A percentile compares a stretch with the other conserved stretches of the same genome.
These are phyloP conservation scores for Sphaceloma murrayae DNA, from an alignment of 2,329 filamentous ascomycete species.

Conservation along the genomic window DNA sequence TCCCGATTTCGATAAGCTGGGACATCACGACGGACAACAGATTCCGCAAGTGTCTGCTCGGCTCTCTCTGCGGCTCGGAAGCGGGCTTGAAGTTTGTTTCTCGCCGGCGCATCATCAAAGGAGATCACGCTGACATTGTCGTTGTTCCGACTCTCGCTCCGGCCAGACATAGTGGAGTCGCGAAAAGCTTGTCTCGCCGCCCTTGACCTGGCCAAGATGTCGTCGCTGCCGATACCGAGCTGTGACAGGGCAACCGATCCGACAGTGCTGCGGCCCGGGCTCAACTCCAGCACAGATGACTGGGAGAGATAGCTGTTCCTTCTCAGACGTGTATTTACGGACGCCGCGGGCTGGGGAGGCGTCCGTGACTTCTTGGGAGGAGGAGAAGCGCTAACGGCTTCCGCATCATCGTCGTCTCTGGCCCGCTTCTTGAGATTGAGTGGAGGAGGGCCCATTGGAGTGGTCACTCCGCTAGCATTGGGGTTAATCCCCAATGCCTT, in stretches of 20 bases:
- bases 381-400: conserved; percentile 8
- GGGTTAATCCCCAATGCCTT: conserved; percentile 41
- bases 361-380: conserved; percentile 11
- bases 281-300: conserved; percentile 9
- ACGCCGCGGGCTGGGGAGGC: neutral
- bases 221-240: conserved; percentile 24
- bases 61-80: conserved; percentile 22
- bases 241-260: neutral
- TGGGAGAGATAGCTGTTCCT: conserved; percentile 2
- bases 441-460: conserved; percentile 18
- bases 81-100: conserved; percentile 24
- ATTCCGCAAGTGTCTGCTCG: conserved; percentile 16
- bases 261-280: conserved; percentile 5
- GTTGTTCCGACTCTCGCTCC: neutral
- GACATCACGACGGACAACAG: conserved; percentile 20
- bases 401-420: conserved; percentile 19
- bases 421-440: conserved; percentile 18
- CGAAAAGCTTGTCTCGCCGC: conserved; percentile 26
- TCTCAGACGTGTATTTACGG: neutral
- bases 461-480: conserved; percentile 26
- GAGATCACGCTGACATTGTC: neutral
- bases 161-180: conserved; percentile 17
- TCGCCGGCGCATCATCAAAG: neutral
- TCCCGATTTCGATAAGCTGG: conserved; percentile 30
- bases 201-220: conserved; percentile 28